Base-by-base conservation (phyloP, 2,329 filamentous ascomycete species). In the Penicillium sclerotiorum region DNA sequence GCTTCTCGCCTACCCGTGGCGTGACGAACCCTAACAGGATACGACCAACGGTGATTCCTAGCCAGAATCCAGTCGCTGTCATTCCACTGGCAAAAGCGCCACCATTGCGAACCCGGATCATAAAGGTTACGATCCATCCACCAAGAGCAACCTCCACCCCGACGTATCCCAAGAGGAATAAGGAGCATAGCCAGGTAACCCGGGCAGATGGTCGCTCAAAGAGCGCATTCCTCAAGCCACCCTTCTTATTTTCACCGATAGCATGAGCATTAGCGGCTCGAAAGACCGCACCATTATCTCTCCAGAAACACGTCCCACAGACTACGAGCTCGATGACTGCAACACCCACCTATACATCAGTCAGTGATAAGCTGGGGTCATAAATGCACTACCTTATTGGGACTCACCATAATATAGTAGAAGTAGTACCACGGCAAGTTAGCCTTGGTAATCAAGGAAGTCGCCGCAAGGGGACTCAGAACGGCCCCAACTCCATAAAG, bases 51-150 rank as follows among this genome's bases (percentile, higher is more conserved):
- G 89, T 92, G 55, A 95, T 78, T 0, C 90, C 90, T 36, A 90
- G 80, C 90, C 90, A 95, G 72, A 93, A 95, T 0, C 89, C 86
- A 0, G 89, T 93, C 0, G 85, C 86, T 0, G 83, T 84, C 73
- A 94, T 83, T 2, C 90, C 90, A 27, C 87, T 85, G 2, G 84
- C 79, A 62, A 94, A 93, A 0, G 83, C 75, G 20, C 77, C 79
- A 3, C 85, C 89, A 30, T 86, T 69, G 12, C 91, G 82, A 20
- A 91, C 85, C 17, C 81, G 77, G n/a, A 92, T 83, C 89, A 95
- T 95, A 66, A 95, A 95, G 1, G 86, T 86, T 41, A 90, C 86
- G 55, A 95, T 86, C 89, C 89, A 94, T 13, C 89, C 89, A 17
- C 87, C 86, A 2, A 91, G 74, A 1, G 83, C 84, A 9, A 76